These are phyloP conservation scores for Pseudogymnoascus sp. DNA, from an alignment of 2,329 filamentous ascomycete species.

Conservation along the genomic window DNA sequence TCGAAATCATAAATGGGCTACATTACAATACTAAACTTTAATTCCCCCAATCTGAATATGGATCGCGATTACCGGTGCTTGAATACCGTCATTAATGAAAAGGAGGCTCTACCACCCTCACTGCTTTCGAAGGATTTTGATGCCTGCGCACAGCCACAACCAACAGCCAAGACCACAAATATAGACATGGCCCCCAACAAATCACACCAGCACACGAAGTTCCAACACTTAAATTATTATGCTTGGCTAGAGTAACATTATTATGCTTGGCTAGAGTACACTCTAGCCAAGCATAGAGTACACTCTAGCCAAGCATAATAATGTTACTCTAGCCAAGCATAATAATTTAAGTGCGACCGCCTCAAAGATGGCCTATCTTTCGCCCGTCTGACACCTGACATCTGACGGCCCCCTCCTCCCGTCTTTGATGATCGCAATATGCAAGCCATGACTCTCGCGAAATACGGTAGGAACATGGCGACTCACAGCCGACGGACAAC, in stretches of 20 bases:
- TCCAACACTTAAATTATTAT: not conserved
- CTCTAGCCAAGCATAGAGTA: too few species aligned
- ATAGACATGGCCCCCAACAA: not conserved
- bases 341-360: not conserved
- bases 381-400: not conserved
- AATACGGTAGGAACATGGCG: not conserved
- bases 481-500: not conserved
- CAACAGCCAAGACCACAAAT: not conserved
- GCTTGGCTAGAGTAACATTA: too few species aligned
- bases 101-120: not conserved
- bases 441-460: not conserved
- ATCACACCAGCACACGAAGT: not conserved
- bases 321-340: not conserved
- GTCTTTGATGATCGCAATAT: not conserved
- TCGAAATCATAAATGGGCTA: not conserved
- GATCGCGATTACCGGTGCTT: not conserved
- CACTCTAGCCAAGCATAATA: too few species aligned
- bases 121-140: not conserved
- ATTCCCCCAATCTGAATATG: too few species aligned
- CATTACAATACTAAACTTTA: not conserved
- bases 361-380: not conserved
- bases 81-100: not conserved
- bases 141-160: not conserved
- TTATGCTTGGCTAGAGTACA: too few species aligned
- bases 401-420: too few species aligned